Evolutionary conservation across 345 rosid genomes (phyloP), one percentile per base, ranked within the genome.

Genomic region (Pistacia atlantica): DNA sequence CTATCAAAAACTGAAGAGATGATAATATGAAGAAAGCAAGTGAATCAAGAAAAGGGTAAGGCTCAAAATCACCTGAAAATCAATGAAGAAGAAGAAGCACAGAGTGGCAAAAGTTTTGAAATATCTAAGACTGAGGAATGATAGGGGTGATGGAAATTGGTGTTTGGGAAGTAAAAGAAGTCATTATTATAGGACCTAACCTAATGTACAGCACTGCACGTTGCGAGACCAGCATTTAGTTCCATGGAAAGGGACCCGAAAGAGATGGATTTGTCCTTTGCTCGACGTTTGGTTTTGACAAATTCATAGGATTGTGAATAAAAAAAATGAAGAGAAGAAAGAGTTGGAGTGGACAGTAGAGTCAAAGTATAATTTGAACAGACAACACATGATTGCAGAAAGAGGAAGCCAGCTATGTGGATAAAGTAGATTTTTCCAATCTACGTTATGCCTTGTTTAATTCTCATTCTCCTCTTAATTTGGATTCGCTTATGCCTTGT

Each of bases 401-500:
- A 62, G 56, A 52, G 81, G 85, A 77, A 45, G 77, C 75, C 85
- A 79, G 85, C 82, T 57, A 64, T 59, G 70, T 52, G 46, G 70
- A 35, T 17, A 25, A 60, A 75, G 18, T 77, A 70, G 28, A 49
- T 7, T 1, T 59, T 46, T 17, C 1, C 17, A 10, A 31, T 1
- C 10, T n/a, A 54, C 62, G 62, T 55, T 33, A 33, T 25, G 25
- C 25, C 25, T 0, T 25, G 7, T 20, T 49, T 22, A 2, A 10
- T 63, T 8, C 2, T 16, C 4, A 25, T 1, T 25, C 0, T 0
- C 37, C 35, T 22, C 46, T 42, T 42, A 42, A 16, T 1, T 16
- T 14, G 45, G 42, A 28, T 51, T 51, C 4, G 55, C 9, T 45
- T n/a, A 20, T 2, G 54, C 54, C 54, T 66, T 49, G 71, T 68